Percentiles rank a stretch among this genome's conserved stretches.
phyloP scores from a whole-genome alignment of 78 protist genomes.

The Blattamonas nauphoetae region DNA sequence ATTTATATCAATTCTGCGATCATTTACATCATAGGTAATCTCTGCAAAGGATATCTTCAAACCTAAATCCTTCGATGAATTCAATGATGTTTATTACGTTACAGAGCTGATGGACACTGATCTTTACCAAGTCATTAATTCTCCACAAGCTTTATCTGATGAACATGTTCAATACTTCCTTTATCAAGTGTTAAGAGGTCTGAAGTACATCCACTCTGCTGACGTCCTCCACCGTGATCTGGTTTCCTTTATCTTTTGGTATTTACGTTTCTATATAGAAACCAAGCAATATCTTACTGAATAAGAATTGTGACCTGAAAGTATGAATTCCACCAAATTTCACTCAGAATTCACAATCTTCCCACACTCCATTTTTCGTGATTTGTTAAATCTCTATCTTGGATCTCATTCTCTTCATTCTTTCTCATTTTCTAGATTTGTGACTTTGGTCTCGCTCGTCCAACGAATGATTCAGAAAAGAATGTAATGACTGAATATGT shows the following conservation, averaged over 20 bases:
- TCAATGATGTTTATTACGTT: conserved; percentile 64
- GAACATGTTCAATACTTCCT: conserved; percentile 89
- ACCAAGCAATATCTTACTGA: conserved; percentile 88
- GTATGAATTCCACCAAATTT: conserved; percentile 1
- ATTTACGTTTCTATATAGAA: conserved; percentile 34
- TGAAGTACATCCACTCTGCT: conserved; percentile 85
- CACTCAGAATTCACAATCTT: neutral
- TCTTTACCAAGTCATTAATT: conserved; percentile 69
- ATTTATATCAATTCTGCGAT: neutral
- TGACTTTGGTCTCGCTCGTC: conserved; percentile 59
- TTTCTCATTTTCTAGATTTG: conserved; percentile 30
- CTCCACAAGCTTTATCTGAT: conserved; percentile 72
- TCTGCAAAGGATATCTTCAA: conserved; percentile 19
- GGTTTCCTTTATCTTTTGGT: neutral
- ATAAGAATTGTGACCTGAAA: conserved; percentile 81
- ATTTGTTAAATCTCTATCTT: too few species aligned
- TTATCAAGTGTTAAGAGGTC: conserved; percentile 82
- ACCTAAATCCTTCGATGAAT: neutral
- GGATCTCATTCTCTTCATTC: too few species aligned
- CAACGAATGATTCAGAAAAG: conserved; percentile 12
- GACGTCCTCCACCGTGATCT: conserved; percentile 41
- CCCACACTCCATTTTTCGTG: neutral
- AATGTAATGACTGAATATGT: conserved; percentile 61
- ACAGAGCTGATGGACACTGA: conserved; percentile 92
- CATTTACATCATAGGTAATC: neutral